Evolutionary conservation across 106 monocot species (phyloP).

Genomic region (Allium cepa): DNA sequence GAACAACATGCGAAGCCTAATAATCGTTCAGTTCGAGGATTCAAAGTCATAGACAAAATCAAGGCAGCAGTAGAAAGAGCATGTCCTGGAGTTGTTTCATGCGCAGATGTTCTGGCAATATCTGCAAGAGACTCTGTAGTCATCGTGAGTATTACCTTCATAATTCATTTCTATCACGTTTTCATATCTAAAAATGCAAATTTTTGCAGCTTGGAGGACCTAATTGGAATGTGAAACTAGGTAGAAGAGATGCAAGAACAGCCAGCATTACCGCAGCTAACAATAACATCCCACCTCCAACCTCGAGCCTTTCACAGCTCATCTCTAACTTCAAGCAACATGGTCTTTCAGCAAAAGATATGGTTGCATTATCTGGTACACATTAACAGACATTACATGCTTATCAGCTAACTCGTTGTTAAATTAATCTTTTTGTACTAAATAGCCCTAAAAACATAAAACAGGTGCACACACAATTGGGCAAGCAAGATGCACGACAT

Average conservation of each 20-base stretch:
- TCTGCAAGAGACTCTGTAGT: conserved; percentile 57
- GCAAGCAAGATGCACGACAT: conserved; percentile 1
- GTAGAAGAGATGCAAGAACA: conserved; percentile 63
- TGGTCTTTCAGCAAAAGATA: conserved; percentile 46
- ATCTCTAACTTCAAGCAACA: conserved; percentile 27
- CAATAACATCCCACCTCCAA: conserved; percentile 45
- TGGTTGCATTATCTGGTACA: conserved; percentile 48
- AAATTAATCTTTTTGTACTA: neutral
- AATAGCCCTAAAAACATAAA: neutral
- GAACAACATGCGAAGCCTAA: conserved; percentile 62
- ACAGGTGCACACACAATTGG: conserved; percentile 7
- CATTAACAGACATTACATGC: too few species aligned
- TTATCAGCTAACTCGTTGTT: too few species aligned
- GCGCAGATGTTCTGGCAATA: conserved; percentile 65
- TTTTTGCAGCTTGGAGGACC: conserved; percentile 57
- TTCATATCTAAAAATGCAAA: neutral
- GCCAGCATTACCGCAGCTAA: conserved; percentile 43
- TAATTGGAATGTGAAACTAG: conserved; percentile 54
- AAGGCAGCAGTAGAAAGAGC: conserved; percentile 51
- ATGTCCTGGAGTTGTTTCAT: conserved; percentile 63
- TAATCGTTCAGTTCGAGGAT: conserved; percentile 41
- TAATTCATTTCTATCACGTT: neutral
- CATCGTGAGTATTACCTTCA: neutral
- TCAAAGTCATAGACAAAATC: conserved; percentile 54
- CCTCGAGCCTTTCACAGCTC: conserved; percentile 34